A percentile compares a stretch with the other conserved stretches of the same genome.
Evolutionary conservation across 495 filamentous ascomycete genomes (phyloP).

Genomic region (Monascus purpureus): DNA sequence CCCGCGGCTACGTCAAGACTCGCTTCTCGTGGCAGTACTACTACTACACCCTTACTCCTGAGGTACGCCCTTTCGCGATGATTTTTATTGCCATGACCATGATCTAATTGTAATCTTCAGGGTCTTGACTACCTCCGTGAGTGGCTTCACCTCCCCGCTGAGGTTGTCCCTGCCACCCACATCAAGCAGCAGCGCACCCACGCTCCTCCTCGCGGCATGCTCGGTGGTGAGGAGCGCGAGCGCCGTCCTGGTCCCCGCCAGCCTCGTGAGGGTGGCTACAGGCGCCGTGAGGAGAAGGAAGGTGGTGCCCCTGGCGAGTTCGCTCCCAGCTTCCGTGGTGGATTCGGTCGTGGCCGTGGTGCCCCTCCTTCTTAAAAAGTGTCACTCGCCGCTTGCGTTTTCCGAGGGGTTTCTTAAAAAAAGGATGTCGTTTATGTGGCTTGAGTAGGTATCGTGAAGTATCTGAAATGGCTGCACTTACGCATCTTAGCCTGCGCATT

Average conservation of each 20-base stretch:
- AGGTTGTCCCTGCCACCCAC: slow-evolving; percentile 98
- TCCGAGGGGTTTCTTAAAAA: slow-evolving; percentile 18
- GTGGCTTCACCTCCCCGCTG: slow-evolving; percentile 98
- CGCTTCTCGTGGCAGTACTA: slow-evolving; percentile 99
- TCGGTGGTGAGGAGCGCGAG: slow-evolving; percentile 82
- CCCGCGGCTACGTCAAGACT: slow-evolving; percentile 96
- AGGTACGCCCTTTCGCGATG: no score
- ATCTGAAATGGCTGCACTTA: slow-evolving; percentile 17
- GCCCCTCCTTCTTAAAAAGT: slow-evolving; percentile 49
- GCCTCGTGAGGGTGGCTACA: slow-evolving; percentile 86
- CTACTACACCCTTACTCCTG: slow-evolving; percentile 99
- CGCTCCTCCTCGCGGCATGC: slow-evolving; percentile 95
- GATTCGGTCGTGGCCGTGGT: slow-evolving; percentile 82
- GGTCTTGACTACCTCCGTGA: slow-evolving; percentile 99
- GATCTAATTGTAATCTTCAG: no score
- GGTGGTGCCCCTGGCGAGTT: slow-evolving; percentile 91
- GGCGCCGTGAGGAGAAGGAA: slow-evolving; percentile 87
- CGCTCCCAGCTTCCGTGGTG: slow-evolving; percentile 90
- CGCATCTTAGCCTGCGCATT: no score
- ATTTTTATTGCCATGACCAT: no score
- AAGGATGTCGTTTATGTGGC: slow-evolving; percentile 16
- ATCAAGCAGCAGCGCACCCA: slow-evolving; percentile 99
- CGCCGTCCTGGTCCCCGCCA: slow-evolving; percentile 62
- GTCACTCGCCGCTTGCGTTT: slow-evolving; percentile 26
- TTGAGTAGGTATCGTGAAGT: slow-evolving; percentile 15